phyloP scores from a whole-genome alignment of 805 yeast species.

The Ogataea pini region DNA sequence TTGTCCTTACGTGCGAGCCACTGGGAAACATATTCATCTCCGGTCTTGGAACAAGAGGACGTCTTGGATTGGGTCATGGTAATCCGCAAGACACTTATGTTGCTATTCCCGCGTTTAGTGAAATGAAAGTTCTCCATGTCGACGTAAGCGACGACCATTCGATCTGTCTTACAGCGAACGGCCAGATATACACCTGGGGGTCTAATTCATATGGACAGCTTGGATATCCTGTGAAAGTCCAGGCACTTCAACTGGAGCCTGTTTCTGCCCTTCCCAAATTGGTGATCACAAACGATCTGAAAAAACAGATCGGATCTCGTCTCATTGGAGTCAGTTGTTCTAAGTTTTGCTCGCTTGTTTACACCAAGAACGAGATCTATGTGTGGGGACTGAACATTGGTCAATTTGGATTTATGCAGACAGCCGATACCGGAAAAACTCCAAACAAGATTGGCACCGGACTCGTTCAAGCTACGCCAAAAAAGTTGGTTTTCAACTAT shows the following conservation, averaged over 20 bases:
- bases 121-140: conserved; percentile 37
- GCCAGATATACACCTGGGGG: conserved; percentile 80
- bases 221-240: conserved; percentile 48
- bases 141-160: conserved; percentile 70
- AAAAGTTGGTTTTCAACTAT: conserved; percentile 42
- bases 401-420: conserved; percentile 63
- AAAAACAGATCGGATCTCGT: conserved; percentile 30
- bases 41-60: conserved; percentile 71
- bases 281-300: conserved; percentile 45
- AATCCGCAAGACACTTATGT: conserved; percentile 46
- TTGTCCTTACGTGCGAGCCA: conserved; percentile 53
- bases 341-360: conserved; percentile 67
- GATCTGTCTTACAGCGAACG: conserved; percentile 51
- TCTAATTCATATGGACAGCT: conserved; percentile 65
- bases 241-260: conserved; percentile 29
- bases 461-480: conserved; percentile 18
- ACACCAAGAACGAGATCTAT: conserved; percentile 47
- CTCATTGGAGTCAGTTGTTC: conserved; percentile 59
- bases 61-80: conserved; percentile 60
- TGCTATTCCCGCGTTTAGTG: conserved; percentile 40
- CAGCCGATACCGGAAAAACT: conserved; percentile 17
- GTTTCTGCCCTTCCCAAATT: conserved; percentile 39
- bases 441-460: conserved; percentile 9
- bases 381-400: conserved; percentile 84
- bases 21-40: conserved; percentile 53